Evolutionary conservation across 2,329 filamentous ascomycete species (phyloP).

Genomic region (Sphaerulina musiva): DNA sequence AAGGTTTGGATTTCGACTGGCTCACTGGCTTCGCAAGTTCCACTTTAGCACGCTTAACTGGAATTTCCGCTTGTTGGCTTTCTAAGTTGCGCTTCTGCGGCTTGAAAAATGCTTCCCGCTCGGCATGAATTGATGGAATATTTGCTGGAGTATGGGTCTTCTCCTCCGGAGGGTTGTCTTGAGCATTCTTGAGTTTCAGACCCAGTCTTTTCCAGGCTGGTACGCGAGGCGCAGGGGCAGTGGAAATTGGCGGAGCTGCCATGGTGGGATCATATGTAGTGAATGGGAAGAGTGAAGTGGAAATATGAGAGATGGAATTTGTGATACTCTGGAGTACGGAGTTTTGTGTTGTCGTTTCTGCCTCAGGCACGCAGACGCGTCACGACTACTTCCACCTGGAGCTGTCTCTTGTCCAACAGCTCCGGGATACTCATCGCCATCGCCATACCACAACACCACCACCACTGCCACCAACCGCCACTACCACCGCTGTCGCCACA

Average conservation of each 20-base stretch:
- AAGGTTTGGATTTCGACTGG: slow-evolving; percentile 2
- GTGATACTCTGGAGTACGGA: not conserved
- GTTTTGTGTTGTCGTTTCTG: slow-evolving; percentile 1
- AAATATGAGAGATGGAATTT: not conserved
- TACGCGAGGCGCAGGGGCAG: slow-evolving; percentile 28
- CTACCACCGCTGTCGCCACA: not conserved
- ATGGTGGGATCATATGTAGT: not conserved
- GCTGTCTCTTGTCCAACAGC: slow-evolving; percentile 3
- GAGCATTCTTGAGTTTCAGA: slow-evolving; percentile 53
- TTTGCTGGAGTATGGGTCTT: not conserved
- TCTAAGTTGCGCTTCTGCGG: slow-evolving; percentile 9
- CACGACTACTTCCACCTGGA: not conserved
- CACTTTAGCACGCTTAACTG: slow-evolving; percentile 13
- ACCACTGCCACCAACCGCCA: not conserved
- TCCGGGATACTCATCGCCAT: not conserved
- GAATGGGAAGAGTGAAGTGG: not conserved
- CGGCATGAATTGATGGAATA: not conserved
- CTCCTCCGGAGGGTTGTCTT: slow-evolving; percentile 27
- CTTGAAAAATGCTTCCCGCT: not conserved
- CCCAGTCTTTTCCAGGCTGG: slow-evolving; percentile 57
- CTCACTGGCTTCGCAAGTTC: not conserved
- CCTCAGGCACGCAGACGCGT: slow-evolving; percentile 7
- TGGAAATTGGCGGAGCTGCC: not conserved
- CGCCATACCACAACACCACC: not conserved
- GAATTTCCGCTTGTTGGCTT: slow-evolving; percentile 1